Evolutionary conservation across 345 rosid genomes (phyloP).

Genomic region (Cardamine occulta): DNA sequence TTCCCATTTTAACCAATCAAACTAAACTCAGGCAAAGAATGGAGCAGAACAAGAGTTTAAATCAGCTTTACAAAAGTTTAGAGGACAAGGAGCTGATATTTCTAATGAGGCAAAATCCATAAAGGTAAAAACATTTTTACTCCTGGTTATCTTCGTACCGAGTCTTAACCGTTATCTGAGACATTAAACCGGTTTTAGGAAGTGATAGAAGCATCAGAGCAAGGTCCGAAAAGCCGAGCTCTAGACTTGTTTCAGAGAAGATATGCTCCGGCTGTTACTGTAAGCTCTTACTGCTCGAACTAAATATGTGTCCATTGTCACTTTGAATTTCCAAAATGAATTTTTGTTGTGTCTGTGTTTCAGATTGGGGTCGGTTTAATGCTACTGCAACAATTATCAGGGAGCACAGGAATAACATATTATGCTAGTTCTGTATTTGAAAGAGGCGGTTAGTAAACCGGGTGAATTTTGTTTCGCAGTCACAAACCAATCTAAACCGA

Average conservation of each 20-base stretch:
- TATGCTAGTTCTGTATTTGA: background rate
- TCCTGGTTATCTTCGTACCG: background rate
- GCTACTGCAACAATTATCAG: background rate
- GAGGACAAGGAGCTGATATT: background rate
- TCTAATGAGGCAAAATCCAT: background rate
- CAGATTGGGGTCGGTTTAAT: background rate
- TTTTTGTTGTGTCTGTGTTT: background rate
- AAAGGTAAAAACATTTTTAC: background rate
- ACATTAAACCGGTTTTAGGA: background rate
- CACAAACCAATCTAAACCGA: background rate
- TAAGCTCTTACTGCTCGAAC: background rate
- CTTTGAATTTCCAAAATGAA: background rate
- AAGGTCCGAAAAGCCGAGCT: background rate
- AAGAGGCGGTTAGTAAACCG: background rate
- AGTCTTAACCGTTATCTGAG: background rate
- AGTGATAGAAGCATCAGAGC: background rate
- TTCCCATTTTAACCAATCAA: background rate
- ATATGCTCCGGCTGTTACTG: background rate
- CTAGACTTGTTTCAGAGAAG: background rate
- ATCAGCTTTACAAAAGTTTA: background rate
- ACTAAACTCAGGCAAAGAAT: background rate
- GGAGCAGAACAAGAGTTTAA: background rate
- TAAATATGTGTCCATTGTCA: background rate
- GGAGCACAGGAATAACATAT: background rate
- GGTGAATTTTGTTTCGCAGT: background rate